Base-by-base conservation (phyloP, 1,139 yeast genomes). In the Kluyveromyces sp. region DNA sequence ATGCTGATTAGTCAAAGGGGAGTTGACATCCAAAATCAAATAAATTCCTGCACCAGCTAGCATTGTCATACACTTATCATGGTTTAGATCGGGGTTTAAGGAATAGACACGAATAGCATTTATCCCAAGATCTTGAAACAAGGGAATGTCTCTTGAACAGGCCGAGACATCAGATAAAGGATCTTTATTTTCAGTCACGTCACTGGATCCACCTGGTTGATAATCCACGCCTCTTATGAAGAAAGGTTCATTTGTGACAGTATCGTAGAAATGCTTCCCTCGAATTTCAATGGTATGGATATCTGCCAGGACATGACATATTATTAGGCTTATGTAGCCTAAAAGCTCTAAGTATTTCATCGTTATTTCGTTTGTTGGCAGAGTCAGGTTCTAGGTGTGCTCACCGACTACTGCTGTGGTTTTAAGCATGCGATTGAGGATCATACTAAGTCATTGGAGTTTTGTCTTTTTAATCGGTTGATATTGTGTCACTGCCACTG, bases 1-100 rank as follows among this genome's bases (percentile, higher is more conserved):
- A 55, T 87, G 89, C 56, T 84, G 92, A 42, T 78, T 75, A 15
- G 73, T 76, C 42, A 82, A 63, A 0, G 97, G 96, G 0, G 96
- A 83, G 62, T 88, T 89, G 32, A 92, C 95, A 63, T 92, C 98
- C 33, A 92, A 69, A 29, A 92, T 81, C 44, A 92, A 73, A 61
- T 92, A 92, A 31, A 92, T 89, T 0, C 97, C 97, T 0, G 96
- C 95, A 6, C 81, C 71, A 3, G 96, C 96, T 46, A 92, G 71
- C 67, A 89, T 66, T 0, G 94, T 76, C 97, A 92, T 92, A 60
- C 98, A 92, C 45, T 73, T 75, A 55, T 89, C 94, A 63, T 92
- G 98, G 60, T 88, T 74, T 47, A 87, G 68, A 47, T 80, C 78
- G 2, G 96, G 85, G 54, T 87, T 85, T 34, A 92, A 75, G 0